Percentiles rank a stretch among this genome's conserved stretches.
These are phyloP conservation scores for Saccharomycopsis schoenii DNA, from an alignment of 805 yeast genomes.

Conservation along the genomic window DNA sequence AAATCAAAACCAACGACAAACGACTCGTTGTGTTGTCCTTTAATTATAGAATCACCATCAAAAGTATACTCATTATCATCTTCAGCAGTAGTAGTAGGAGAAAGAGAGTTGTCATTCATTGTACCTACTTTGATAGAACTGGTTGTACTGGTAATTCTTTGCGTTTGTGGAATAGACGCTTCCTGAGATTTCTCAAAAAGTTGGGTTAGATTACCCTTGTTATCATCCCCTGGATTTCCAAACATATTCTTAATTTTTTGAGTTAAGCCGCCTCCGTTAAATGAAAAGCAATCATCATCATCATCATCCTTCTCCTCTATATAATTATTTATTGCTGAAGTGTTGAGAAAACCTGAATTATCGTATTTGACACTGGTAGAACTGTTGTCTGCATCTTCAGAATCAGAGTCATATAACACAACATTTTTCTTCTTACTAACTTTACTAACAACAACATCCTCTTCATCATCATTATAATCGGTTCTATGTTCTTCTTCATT, in stretches of 20 bases:
- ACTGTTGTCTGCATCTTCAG: neutral
- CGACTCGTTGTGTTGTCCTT: conserved; percentile 8
- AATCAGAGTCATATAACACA: neutral
- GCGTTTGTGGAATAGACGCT: neutral
- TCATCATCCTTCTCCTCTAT: conserved; percentile 19
- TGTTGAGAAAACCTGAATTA: neutral
- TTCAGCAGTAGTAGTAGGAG: neutral
- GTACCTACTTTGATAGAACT: neutral
- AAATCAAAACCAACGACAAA: conserved; percentile 16
- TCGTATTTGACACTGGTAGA: neutral
- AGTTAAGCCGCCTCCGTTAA: conserved; percentile 20
- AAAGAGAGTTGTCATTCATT: neutral
- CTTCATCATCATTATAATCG: conserved; percentile 5
- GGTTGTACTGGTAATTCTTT: neutral
- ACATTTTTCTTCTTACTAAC: neutral
- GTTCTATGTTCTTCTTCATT: neutral
- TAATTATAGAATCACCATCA: conserved; percentile 13
- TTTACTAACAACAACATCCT: neutral
- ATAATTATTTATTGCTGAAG: neutral
- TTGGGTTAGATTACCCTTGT: conserved; percentile 3
- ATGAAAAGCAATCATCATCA: conserved; percentile 4
- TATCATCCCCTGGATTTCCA: neutral
- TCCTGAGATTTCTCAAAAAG: conserved; percentile 5
- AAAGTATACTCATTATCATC: neutral
- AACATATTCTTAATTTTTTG: conserved; percentile 14